phyloP scores from a whole-genome alignment of 2,329 filamentous ascomycete genomes.

The Byssothecium circinans region DNA sequence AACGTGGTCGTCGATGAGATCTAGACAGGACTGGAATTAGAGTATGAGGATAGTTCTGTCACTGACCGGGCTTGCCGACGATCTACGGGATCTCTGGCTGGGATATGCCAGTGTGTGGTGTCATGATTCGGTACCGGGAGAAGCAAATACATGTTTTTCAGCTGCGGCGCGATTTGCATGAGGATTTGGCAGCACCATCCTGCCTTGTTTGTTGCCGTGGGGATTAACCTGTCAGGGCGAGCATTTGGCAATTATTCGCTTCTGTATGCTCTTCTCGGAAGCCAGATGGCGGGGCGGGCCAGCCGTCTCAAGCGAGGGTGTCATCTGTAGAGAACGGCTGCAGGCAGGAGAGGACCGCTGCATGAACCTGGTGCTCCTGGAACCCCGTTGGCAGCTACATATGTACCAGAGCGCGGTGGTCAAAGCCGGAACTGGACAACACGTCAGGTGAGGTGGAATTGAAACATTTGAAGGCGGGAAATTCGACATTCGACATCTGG shows the following conservation, averaged over 20 bases:
- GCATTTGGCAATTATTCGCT: slow-evolving; percentile 2
- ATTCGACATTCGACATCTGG: not conserved
- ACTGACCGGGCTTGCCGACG: not conserved
- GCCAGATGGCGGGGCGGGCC: not conserved
- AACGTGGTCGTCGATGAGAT: no score
- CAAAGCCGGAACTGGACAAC: no score
- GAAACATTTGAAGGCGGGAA: not conserved
- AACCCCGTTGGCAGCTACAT: no score
- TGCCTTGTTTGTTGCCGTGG: slow-evolving; percentile 13
- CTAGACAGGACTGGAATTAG: not conserved
- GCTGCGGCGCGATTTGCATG: slow-evolving; percentile 3
- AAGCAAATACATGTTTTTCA: slow-evolving; percentile 7
- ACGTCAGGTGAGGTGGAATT: no score
- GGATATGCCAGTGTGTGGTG: slow-evolving; percentile 3
- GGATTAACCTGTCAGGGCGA: slow-evolving; percentile 5
- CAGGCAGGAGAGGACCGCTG: no score
- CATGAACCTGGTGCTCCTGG: no score
- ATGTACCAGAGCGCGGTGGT: no score
- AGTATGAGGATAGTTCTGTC: not conserved
- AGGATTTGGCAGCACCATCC: slow-evolving; percentile 4
- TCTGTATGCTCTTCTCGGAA: slow-evolving; percentile 3
- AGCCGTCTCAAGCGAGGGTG: not conserved
- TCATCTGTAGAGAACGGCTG: no score
- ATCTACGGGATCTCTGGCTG: not conserved
- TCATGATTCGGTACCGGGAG: not conserved